A percentile compares a stretch with the other conserved stretches of the same genome.
Evolutionary conservation across 805 yeast species (phyloP).

Genomic region (Spathaspora gorwiae): DNA sequence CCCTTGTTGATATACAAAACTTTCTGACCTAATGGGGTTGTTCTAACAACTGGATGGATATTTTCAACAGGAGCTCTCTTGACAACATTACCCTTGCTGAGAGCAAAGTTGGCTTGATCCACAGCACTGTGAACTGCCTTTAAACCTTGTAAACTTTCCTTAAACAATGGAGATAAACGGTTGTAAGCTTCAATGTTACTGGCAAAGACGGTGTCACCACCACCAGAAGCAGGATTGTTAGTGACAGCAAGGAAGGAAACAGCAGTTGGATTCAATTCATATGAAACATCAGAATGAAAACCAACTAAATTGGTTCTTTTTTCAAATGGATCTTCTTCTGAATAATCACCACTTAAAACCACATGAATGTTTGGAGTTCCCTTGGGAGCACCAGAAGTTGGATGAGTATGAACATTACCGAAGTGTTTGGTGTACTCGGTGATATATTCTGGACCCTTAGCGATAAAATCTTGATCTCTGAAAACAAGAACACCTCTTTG

Average conservation of each 20-base stretch:
- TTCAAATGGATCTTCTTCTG: constrained; percentile 10
- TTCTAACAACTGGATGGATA: constrained; percentile 36
- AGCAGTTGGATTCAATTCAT: constrained; percentile 40
- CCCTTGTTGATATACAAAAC: constrained; percentile 31
- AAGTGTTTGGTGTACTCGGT: constrained; percentile 29
- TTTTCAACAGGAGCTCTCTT: constrained; percentile 33
- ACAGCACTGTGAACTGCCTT: constrained; percentile 34
- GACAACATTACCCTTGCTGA: constrained; percentile 23
- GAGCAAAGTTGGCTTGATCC: constrained; percentile 28
- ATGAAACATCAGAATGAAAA: constrained; percentile 37
- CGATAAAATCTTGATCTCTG: constrained; percentile 58
- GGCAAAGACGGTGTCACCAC: constrained; percentile 38
- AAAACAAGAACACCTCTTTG: constrained; percentile 67
- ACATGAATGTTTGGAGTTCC: constrained; percentile 27
- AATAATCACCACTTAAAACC: constrained; percentile 17
- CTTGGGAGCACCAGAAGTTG: constrained; percentile 39
- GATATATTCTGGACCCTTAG: constrained; percentile 27
- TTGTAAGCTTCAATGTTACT: constrained; percentile 38
- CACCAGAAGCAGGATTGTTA: constrained; percentile 36
- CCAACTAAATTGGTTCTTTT: constrained; percentile 24
- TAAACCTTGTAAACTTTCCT: constrained; percentile 29
- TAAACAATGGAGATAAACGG: constrained; percentile 34
- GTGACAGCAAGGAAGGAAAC: constrained; percentile 32
- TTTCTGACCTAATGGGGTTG: constrained; percentile 35
- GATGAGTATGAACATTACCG: constrained; percentile 42